These are phyloP conservation scores for Rhynchosporium secalis DNA, from an alignment of 2,329 filamentous ascomycete genomes.

Conservation along the genomic window DNA sequence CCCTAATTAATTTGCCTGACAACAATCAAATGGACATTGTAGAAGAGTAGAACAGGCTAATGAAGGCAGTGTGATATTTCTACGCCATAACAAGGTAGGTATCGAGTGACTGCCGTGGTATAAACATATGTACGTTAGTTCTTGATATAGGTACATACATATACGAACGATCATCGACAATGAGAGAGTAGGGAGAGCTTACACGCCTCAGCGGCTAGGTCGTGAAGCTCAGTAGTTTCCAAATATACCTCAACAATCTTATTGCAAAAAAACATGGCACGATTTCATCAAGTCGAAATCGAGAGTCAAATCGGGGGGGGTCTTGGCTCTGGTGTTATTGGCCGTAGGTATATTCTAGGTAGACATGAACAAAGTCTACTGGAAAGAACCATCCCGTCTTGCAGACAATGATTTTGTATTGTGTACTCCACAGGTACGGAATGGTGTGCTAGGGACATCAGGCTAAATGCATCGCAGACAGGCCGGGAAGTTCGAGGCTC, in stretches of 20 bases:
- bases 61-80: not conserved
- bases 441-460: conserved; percentile 10
- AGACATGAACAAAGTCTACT: conserved; percentile 13
- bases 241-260: conserved; percentile 17
- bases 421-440: not conserved
- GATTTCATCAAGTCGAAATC: not conserved
- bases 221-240: conserved; percentile 1
- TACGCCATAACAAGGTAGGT: not conserved
- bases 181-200: conserved; percentile 10
- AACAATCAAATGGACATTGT: too few species aligned
- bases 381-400: conserved; percentile 19
- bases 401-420: not conserved
- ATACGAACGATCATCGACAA: not conserved
- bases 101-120: not conserved
- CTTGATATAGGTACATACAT: conserved; percentile 2
- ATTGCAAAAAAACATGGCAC: not conserved
- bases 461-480: conserved; percentile 19
- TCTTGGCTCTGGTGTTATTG: not conserved
- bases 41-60: too few species aligned
- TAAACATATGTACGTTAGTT: conserved; percentile 1
- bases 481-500: conserved; percentile 5
- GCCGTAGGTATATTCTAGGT: not conserved
- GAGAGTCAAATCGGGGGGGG: not conserved
- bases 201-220: conserved; percentile 23
- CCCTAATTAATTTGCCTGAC: too few species aligned